Percentiles rank a stretch among this genome's conserved stretches.
Conservation (phyloP, 108 stramenopile species). For the Mayamaea pseudoterrestris region DNA sequence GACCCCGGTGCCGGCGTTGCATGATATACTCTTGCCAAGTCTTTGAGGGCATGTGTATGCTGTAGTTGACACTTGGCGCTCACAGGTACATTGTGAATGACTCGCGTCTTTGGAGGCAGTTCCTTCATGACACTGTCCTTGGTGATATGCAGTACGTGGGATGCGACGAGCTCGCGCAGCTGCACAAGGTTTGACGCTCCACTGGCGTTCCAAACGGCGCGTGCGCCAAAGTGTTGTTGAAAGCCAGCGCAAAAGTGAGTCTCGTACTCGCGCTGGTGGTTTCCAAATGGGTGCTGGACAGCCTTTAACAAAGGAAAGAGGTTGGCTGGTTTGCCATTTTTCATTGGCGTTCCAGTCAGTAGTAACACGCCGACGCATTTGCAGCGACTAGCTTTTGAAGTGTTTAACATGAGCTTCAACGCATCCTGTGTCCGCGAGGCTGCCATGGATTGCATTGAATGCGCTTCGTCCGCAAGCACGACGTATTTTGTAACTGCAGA, state of each 20-base stretch:
- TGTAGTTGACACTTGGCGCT: conserved; percentile 32
- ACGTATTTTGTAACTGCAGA: not conserved
- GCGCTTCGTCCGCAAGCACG: conserved; percentile 5
- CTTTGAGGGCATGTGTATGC: conserved; percentile 44
- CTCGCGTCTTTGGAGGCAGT: conserved; percentile 51
- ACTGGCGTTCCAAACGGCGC: conserved; percentile 42
- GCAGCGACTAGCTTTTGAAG: no score
- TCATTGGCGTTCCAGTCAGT: conserved; percentile 85
- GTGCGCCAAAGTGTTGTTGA: conserved; percentile 21
- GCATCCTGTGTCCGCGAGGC: conserved; percentile 45
- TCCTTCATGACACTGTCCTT: conserved; percentile 74
- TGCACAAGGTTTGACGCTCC: conserved; percentile 37
- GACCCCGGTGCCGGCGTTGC: not conserved
- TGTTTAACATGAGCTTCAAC: conserved; percentile 29
- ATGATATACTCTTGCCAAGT: conserved; percentile 21
- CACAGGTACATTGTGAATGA: conserved; percentile 43
- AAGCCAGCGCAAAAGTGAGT: conserved; percentile 63
- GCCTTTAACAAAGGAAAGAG: conserved; percentile 72
- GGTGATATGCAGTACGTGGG: conserved; percentile 65
- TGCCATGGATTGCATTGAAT: conserved; percentile 62
- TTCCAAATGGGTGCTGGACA: conserved; percentile 68
- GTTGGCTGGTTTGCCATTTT: conserved; percentile 75
- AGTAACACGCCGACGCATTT: conserved; percentile 65
- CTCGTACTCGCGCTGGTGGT: conserved; percentile 57
- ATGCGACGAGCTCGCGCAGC: conserved; percentile 25